These are phyloP conservation scores for Tilletiaria anomala DNA, from an alignment of 1,284 basidiomycete species.

Conservation along the genomic window DNA sequence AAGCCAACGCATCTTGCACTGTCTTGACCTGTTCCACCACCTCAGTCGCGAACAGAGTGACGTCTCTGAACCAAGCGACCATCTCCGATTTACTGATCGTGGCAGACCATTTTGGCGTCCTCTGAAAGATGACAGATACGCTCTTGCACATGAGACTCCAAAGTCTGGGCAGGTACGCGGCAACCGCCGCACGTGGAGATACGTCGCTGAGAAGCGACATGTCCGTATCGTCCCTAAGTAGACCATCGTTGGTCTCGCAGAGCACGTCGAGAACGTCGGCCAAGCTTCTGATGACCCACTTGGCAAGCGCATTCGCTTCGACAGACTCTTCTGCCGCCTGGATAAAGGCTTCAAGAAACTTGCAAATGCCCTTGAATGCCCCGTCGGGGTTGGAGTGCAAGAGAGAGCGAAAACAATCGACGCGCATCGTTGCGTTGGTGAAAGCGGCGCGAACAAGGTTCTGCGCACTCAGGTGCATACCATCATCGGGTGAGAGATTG, in stretches of 20 bases:
- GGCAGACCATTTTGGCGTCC: slow-evolving; percentile 27
- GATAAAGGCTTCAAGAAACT: slow-evolving; percentile 18
- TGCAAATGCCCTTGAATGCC: slow-evolving; percentile 12
- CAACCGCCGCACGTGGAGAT: neutral
- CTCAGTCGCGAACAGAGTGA: slow-evolving; percentile 30
- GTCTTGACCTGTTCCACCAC: slow-evolving; percentile 25
- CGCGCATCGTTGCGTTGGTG: slow-evolving; percentile 16
- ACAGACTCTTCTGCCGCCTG: slow-evolving; percentile 11
- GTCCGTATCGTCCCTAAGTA: slow-evolving; percentile 26
- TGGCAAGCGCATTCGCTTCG: slow-evolving; percentile 24
- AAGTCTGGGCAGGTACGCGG: slow-evolving; percentile 3
- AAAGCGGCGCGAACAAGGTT: slow-evolving; percentile 24
- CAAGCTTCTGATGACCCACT: slow-evolving; percentile 26
- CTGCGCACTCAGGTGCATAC: slow-evolving; percentile 21
- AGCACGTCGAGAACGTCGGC: slow-evolving; percentile 33
- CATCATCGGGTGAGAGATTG: slow-evolving; percentile 19
- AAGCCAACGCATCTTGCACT: slow-evolving; percentile 13
- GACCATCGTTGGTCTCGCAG: slow-evolving; percentile 26
- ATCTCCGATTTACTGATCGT: slow-evolving; percentile 20
- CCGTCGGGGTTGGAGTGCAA: slow-evolving; percentile 13
- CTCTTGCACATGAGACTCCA: slow-evolving; percentile 31
- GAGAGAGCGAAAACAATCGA: slow-evolving; percentile 25
- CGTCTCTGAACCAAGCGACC: slow-evolving; percentile 35
- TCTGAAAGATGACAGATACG: slow-evolving; percentile 27
- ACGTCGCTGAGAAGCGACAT: slow-evolving; percentile 16